Conservation (phyloP, 208 protist species). For the Acanthamoeba lenticulata region DNA sequence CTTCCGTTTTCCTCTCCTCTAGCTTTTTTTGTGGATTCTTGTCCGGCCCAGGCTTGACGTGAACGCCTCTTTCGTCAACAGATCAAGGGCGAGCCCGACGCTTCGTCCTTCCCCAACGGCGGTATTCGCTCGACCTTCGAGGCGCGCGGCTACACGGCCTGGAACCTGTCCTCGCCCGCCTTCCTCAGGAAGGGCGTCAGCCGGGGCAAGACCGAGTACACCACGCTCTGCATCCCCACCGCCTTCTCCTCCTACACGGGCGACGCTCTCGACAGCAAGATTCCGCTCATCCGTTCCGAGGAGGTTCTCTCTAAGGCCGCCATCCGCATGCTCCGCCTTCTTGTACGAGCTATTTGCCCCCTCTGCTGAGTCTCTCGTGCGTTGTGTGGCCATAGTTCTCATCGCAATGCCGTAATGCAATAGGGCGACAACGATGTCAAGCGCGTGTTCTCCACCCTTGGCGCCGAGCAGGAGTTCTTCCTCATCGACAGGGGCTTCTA, state of each 20-base stretch:
- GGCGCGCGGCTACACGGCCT: constrained; percentile 90
- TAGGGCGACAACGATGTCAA: constrained; percentile 58
- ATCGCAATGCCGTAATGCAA: neutral
- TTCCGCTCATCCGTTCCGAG: constrained; percentile 87
- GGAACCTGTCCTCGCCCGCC: constrained; percentile 88
- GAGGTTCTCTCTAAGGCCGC: constrained; percentile 73
- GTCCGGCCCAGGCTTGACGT: no score
- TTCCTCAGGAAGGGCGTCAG: constrained; percentile 82
- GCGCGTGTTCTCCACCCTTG: constrained; percentile 69
- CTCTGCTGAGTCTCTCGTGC: neutral
- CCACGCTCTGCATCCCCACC: constrained; percentile 87
- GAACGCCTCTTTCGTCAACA: constrained; percentile 71
- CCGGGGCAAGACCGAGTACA: constrained; percentile 72
- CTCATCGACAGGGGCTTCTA: constrained; percentile 87
- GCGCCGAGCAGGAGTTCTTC: constrained; percentile 91
- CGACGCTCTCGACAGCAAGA: constrained; percentile 91
- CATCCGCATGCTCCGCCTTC: constrained; percentile 44
- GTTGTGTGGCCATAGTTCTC: no score
- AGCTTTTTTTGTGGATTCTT: neutral
- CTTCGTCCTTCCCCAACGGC: constrained; percentile 88
- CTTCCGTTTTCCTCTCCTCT: neutral
- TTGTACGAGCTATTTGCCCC: neutral
- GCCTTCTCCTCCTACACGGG: constrained; percentile 87
- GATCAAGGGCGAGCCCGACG: constrained; percentile 90
- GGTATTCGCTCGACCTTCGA: constrained; percentile 86